Evolutionary conservation across 768 basidiomycete genomes (phyloP), one percentile per base, ranked within the genome.

Genomic region (Nidularia pulvinata): DNA sequence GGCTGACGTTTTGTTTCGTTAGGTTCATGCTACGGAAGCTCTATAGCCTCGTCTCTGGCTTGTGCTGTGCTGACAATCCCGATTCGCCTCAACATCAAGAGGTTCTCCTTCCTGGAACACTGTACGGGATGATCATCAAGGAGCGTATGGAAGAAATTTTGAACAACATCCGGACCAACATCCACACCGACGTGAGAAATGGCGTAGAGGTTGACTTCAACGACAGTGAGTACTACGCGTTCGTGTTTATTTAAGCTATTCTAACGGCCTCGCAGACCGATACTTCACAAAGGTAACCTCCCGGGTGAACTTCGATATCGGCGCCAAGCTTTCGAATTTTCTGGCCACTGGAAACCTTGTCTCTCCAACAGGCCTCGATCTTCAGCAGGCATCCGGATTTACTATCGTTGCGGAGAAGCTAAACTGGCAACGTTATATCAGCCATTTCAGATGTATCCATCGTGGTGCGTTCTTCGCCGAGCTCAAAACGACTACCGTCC

Each of bases 61-160:
- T 88, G 43, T 97, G 93, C 59, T 91, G 90, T 61, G 81, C 90
- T 49, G 97, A 99, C 73, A 98, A 98, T 66, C 95, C 97, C 4
- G 97, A 99, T 79, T 98, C 95, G 1, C 95, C 97, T 55, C 96
- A 98, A 66, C 93, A 98, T 65, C 97, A 99, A 68, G 97, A 99
- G 65, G 94, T 96, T 46, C 81, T 99, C 10, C 84, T 98, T 5
- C 97, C 97, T 1, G 97, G 97, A 33, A 84, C 77, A 59, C 69
- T 99, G 22, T 98, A 97, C 66, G 88, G 87, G 48, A 98, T 96
- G 92, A 97, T 98, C 63, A 91, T 99, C 76, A 98, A 97, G 72
- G 97, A 99, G 69, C 86, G 92, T 55, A 79, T 98, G 55, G 96
- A 98, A 59, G 97, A 98, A 67, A 86, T 85, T 22, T 71, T 98